Percentiles rank a stretch among this genome's conserved stretches.
These are phyloP conservation scores for Candida multigemmis DNA, from an alignment of 805 yeast species.

Conservation along the genomic window DNA sequence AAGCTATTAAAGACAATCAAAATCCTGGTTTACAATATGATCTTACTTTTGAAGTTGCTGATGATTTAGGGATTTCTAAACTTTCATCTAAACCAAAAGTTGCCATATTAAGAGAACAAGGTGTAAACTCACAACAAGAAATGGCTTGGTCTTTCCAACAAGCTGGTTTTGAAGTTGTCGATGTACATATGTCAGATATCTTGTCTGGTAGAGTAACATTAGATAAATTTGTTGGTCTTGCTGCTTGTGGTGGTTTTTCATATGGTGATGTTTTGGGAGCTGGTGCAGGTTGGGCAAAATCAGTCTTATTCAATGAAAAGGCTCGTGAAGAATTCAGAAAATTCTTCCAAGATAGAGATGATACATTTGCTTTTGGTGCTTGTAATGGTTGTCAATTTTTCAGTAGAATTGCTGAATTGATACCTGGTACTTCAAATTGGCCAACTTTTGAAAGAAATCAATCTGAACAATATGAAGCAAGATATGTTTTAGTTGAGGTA, in stretches of 20 bases:
- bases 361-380: constrained; percentile 96
- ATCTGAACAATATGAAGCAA: constrained; percentile 94
- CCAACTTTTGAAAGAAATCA: constrained; percentile 87
- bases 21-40: constrained; percentile 88
- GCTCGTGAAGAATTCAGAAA: constrained; percentile 68
- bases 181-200: constrained; percentile 94
- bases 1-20: constrained; percentile 60
- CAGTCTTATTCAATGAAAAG: constrained; percentile 74
- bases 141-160: constrained; percentile 96
- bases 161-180: constrained; percentile 91
- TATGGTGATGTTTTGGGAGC: constrained; percentile 99
- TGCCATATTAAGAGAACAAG: constrained; percentile 96
- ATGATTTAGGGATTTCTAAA: constrained; percentile 32
- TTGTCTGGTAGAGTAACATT: constrained; percentile 62
- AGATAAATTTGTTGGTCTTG: constrained; percentile 81
- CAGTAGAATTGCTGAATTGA: constrained; percentile 72
- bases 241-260: constrained; percentile 98
- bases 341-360: constrained; percentile 79
- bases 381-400: constrained; percentile 98
- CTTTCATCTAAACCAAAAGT: constrained; percentile 62
- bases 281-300: constrained; percentile 98
- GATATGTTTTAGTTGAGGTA: constrained; percentile 84
- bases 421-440: constrained; percentile 95
- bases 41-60: constrained; percentile 58
- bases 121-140: constrained; percentile 96